Evolutionary conservation across 2,329 filamentous ascomycete genomes (phyloP), one percentile per base, ranked within the genome.

Genomic region (Paraphaeosphaeria minitans): DNA sequence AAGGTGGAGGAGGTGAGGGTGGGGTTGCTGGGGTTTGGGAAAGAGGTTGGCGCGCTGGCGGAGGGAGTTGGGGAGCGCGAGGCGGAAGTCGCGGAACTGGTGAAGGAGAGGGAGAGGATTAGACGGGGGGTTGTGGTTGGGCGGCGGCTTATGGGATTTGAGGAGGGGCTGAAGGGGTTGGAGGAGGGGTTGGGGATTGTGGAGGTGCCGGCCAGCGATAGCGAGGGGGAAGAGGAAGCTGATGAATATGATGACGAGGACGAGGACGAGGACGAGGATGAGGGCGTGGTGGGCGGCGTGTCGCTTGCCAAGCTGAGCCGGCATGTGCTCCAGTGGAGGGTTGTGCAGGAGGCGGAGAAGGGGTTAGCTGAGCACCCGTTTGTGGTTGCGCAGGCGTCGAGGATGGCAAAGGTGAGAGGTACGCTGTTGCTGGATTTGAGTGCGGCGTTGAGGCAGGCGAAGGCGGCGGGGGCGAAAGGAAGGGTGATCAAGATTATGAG

Each of bases 1-100:
- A 91, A 89, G 74, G 89, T 97, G 0, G 93, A 96, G 73, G 92
- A 96, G 71, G 89, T 98, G 33, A 85, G 92, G 45, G 90, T 99
- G 0, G 92, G 93, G 0, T 78, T 99, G 56, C 76, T 98, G 60
- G 92, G 92, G 0, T 97, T 99, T 70, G 84, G 88, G 60, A 85
- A 93, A 63, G 92, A 95, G 53, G 86, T 97, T 0, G 88, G 91
- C 64, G 88, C 88, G 51, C 84, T 98, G 50, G 87, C 87, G 71
- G 80, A 79, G 10, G 84, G 83, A 19, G 90, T 97, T 0, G 80
- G 81, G 8, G 82, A 84, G 58, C 84, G 89, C 62, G 86, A 85
- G 24, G 77, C 77, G 21, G 89, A 94, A 66, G 85, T 93, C 1
- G 81, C 81, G 39, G 76, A 72, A 4, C 77, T 93, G 53, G 81